Evolutionary conservation across 345 rosid species (phyloP), one percentile per base, ranked within the genome.

Genomic region (Geranium brycei): DNA sequence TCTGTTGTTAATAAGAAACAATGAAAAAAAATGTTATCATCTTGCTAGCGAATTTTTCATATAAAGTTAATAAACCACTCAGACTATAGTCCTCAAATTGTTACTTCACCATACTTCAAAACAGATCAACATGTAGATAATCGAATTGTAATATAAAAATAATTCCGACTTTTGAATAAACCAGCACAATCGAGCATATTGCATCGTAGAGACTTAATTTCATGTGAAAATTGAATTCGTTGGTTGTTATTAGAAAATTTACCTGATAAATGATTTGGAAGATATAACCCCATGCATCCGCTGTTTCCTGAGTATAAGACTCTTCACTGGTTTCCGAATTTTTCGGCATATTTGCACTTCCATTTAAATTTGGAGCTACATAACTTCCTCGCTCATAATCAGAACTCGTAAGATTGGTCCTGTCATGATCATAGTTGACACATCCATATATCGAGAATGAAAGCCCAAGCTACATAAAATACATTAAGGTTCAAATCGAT

Each of bases 251-350:
- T 4, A 41, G n/a, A 7, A 55, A 40, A 61, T 19, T 30, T 59
- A 87, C 99, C 96, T 93, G 99, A 78, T 88, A 93, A 64, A 85
- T 73, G 57, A 93, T 83, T 67, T 93, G 99, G 66, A 93, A 93
- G 62, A 81, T 57, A 66, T 82, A 79, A 53, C 77, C 92, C 89
- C 77, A 83, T 57, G 75, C 59, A 60, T 82, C 77, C 72, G 96
- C 95, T 31, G 79, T 78, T 75, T 78, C 73, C 47, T 81, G 78
- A 71, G 35, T 66, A 31, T 72, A 72, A 57, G 51, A 65, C 18
- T 60, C 66, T 58, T 55, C 28, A 65, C 63, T 69, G 19, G 58
- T 80, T 74, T 83, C 87, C 47, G 61, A 69, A 19, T 60, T 73
- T 51, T 19, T 73, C 64, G 66, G 57, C 31, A 65, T 1, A 6